Conservation (phyloP, 2,329 filamentous ascomycete species). For the Thielaviopsis punctulata region DNA sequence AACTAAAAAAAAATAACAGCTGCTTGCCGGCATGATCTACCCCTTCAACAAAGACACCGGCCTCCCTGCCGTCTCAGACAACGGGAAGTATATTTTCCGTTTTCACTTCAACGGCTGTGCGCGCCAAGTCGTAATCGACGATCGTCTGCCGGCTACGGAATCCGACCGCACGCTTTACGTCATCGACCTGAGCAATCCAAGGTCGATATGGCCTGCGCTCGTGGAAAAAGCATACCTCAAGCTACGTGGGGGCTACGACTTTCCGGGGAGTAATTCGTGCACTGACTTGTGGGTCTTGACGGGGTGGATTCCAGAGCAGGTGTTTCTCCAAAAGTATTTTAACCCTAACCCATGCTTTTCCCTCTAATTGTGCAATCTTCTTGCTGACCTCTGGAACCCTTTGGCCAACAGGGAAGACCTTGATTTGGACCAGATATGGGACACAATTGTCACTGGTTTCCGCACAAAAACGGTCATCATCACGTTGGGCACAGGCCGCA, state of each 20-base stretch:
- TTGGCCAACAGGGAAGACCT: conserved; percentile 47
- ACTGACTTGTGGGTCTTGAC: conserved; percentile 87
- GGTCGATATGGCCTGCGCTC: conserved; percentile 78
- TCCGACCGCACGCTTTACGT: conserved; percentile 68
- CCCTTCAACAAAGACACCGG: conserved; percentile 48
- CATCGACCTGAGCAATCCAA: conserved; percentile 65
- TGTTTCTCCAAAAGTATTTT: conserved; percentile 61
- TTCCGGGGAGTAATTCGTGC: conserved; percentile 90
- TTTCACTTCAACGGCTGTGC: conserved; percentile 93
- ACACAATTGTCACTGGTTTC: conserved; percentile 56
- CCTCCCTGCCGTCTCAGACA: conserved; percentile 48
- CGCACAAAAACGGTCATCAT: conserved; percentile 65
- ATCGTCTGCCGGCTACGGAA: conserved; percentile 64
- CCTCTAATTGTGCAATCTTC: too few relatives aligned
- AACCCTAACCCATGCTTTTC: background rate
- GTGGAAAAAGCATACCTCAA: conserved; percentile 95
- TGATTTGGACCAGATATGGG: conserved; percentile 61
- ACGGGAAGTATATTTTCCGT: conserved; percentile 80
- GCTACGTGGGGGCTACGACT: conserved; percentile 88
- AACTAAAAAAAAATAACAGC: conserved; percentile 24
- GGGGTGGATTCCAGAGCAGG: conserved; percentile 92
- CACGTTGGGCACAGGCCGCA: conserved; percentile 75
- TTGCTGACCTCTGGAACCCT: too few relatives aligned
- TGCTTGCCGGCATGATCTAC: conserved; percentile 56
- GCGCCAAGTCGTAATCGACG: conserved; percentile 74